Evolutionary conservation across 192 early-diverging fungal genomes (phyloP).

Genomic region (Umbelopsis vinacea): DNA sequence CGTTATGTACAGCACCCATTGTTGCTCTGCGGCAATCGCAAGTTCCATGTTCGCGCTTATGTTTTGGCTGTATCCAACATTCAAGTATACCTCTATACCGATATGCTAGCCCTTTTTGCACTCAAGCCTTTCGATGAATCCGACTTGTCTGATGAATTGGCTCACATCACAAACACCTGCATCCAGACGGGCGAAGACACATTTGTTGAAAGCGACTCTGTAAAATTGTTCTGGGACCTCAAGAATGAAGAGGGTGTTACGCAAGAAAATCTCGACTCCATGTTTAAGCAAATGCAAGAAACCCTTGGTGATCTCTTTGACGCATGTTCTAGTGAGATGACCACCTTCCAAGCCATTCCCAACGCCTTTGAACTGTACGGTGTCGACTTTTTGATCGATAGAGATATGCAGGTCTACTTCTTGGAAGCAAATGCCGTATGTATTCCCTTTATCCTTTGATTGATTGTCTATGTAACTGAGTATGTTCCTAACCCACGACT

Average conservation of each 20-base stretch:
- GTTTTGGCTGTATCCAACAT: conserved; percentile 63
- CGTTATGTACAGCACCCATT: conserved; percentile 64
- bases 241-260: conserved; percentile 37
- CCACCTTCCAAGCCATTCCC: conserved; percentile 64
- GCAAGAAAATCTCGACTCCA: conserved; percentile 40
- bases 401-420: conserved; percentile 51
- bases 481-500: not conserved
- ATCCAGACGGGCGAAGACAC: conserved; percentile 52
- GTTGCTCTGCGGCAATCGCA: conserved; percentile 53
- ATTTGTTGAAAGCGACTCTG: conserved; percentile 58
- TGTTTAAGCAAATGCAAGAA: conserved; percentile 61
- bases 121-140: conserved; percentile 47
- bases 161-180: conserved; percentile 72
- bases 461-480: not conserved
- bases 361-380: conserved; percentile 73
- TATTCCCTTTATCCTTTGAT: not conserved
- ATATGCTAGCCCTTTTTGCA: conserved; percentile 71
- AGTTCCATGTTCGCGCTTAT: conserved; percentile 71
- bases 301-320: conserved; percentile 62
- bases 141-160: conserved; percentile 50
- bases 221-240: conserved; percentile 62
- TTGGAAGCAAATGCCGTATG: conserved; percentile 67
- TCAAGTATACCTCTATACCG: conserved; percentile 60
- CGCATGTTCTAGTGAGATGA: conserved; percentile 61
- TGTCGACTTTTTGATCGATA: conserved; percentile 67